Evolutionary conservation across 2,329 filamentous ascomycete species (phyloP), one percentile per base, ranked within the genome.

Genomic region (Neonectria coccinea): DNA sequence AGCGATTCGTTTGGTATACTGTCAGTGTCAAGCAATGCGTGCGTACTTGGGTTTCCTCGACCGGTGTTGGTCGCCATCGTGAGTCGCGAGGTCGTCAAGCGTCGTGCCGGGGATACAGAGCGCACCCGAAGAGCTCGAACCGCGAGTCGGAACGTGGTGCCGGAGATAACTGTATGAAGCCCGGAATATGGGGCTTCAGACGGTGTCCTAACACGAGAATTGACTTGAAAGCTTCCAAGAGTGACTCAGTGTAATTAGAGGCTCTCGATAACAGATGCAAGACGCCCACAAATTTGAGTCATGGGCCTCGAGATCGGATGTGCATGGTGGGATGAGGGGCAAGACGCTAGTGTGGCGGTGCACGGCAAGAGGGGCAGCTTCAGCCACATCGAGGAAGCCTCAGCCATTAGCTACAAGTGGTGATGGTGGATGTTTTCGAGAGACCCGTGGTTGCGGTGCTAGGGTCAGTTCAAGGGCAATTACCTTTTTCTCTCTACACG

Each of bases 1-100:
- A 78, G 68, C 62, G n/a, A 44, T 16, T 12, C 31, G n/a, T 36
- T 5, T 27, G 51, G 42, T 6, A 12, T 10, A 18, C 3, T 12
- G 31, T 25, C 11, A 12, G 25, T 16, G 20, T 45, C 10, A 12
- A 18, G 5, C 18, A 50, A 36, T 50, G 59, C 77, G 56, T 50
- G 59, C 77, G 57, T 72, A 80, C 78, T 76, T 57, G 74, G 76
- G 67, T 74, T 84, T 71, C 82, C 82, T 74, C 80, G 80, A 61
- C 80, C 84, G 72, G 83, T 83, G 77, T 89, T 87, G 67, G 84
- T 85, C 73, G 87, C 86, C 87, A 89, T 89, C 75, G 79, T 84
- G 74, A 81, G 79, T 77, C 79, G 80, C 76, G 79, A 77, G 72
- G 74, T 77, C 45, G 73, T 76, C 57, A 79, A 77, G 67, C 74